These are phyloP conservation scores for Penicillium sp. DNA, from an alignment of 2,329 filamentous ascomycete genomes.

Conservation along the genomic window DNA sequence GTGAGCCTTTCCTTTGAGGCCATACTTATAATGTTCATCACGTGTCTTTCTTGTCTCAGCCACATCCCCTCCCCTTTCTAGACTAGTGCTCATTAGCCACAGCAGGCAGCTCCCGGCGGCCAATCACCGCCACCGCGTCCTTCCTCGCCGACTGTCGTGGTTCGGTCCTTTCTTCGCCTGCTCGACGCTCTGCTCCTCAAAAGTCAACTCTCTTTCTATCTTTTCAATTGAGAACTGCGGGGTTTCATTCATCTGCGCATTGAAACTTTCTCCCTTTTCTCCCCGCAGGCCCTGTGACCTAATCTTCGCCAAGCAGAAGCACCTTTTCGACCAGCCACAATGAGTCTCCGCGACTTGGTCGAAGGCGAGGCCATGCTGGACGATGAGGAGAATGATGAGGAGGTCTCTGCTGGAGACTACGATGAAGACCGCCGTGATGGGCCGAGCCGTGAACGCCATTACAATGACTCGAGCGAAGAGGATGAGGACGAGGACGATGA, in stretches of 20 bases:
- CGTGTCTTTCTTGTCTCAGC: neutral
- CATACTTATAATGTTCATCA: neutral
- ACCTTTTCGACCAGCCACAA: constrained; percentile 41
- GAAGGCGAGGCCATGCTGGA: constrained; percentile 84
- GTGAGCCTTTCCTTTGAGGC: neutral
- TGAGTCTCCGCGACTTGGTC: constrained; percentile 70
- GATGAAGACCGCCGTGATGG: constrained; percentile 56
- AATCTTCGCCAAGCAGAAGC: constrained; percentile 18
- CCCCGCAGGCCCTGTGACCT: constrained; percentile 4
- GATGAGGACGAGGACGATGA: constrained; percentile 92
- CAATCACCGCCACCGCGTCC: constrained; percentile 25
- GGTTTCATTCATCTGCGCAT: constrained; percentile 12
- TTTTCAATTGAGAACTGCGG: constrained; percentile 11
- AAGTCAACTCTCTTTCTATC: constrained; percentile 7
- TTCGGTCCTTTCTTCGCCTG: constrained; percentile 23
- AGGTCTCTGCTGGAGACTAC: constrained; percentile 76
- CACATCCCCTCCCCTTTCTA: neutral
- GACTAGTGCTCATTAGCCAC: neutral
- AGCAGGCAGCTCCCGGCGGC: neutral
- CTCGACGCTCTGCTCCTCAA: constrained; percentile 11
- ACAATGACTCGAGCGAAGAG: constrained; percentile 88
- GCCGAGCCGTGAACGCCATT: constrained; percentile 43
- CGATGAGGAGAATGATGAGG: constrained; percentile 81
- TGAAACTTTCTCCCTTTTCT: constrained; percentile 5
- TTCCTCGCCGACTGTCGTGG: constrained; percentile 23